These are phyloP conservation scores for Salicornia ramosissima DNA, from an alignment of 148 eudicot genomes.

Conservation along the genomic window DNA sequence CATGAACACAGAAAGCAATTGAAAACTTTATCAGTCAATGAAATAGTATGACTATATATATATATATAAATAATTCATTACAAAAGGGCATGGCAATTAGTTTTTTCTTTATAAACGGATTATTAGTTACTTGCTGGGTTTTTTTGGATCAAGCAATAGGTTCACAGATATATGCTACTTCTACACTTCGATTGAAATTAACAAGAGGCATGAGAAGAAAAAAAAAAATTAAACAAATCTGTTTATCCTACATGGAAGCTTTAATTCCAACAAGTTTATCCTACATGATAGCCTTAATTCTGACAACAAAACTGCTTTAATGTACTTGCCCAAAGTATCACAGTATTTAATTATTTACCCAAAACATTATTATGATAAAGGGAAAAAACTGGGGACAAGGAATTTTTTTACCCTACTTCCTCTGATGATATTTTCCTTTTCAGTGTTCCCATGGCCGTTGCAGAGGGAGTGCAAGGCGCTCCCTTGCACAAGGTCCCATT, in stretches of 20 bases:
- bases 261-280: neutral
- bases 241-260: slow-evolving; percentile 3
- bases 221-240: neutral
- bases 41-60: too few species aligned
- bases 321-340: neutral
- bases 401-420: neutral
- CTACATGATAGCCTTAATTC: neutral
- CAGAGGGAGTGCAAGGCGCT: too few species aligned
- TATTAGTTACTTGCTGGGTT: too few species aligned
- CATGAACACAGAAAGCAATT: neutral
- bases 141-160: slow-evolving; percentile 5
- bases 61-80: too few species aligned
- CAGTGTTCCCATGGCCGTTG: too few species aligned
- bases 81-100: too few species aligned
- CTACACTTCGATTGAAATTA: neutral
- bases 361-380: neutral
- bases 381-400: too few species aligned
- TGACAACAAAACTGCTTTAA: neutral
- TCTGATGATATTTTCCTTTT: neutral
- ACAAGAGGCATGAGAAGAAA: too few species aligned
- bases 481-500: too few species aligned
- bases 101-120: too few species aligned
- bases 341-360: neutral
- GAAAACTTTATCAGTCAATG: too few species aligned
- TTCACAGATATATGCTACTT: neutral